These are phyloP conservation scores for Amborella trichopoda DNA, from an alignment of 164 flowering plant species.

Conservation along the genomic window DNA sequence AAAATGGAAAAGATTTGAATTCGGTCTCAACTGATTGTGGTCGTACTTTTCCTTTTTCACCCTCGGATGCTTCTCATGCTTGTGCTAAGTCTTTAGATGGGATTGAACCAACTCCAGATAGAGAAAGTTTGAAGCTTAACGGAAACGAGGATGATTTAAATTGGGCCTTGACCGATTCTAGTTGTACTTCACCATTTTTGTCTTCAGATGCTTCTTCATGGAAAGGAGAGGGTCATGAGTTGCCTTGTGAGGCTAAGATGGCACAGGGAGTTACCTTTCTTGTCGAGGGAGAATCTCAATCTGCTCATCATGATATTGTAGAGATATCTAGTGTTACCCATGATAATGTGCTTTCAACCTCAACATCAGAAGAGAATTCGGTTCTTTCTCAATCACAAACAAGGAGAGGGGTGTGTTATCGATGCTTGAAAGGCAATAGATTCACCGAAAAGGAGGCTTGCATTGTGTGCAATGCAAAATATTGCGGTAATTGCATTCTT, in stretches of 20 bases:
- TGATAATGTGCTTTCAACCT: not conserved
- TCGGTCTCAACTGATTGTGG: no score
- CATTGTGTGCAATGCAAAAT: slow-evolving; percentile 90
- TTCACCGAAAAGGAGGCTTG: slow-evolving; percentile 93
- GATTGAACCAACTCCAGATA: no score
- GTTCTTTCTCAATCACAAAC: no score
- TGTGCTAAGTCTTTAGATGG: no score
- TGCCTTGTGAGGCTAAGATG: no score
- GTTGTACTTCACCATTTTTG: slow-evolving; percentile 14
- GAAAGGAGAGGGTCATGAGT: slow-evolving; percentile 27
- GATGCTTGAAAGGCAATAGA: slow-evolving; percentile 74
- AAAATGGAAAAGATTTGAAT: no score
- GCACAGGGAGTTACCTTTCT: not conserved
- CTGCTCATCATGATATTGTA: not conserved
- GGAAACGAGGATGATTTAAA: no score
- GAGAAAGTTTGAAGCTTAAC: no score
- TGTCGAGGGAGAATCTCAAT: not conserved
- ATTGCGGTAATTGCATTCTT: slow-evolving; percentile 82
- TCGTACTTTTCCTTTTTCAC: no score
- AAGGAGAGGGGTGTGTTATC: slow-evolving; percentile 66
- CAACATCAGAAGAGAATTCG: not conserved
- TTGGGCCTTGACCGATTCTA: slow-evolving; percentile 1
- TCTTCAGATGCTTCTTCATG: slow-evolving; percentile 33
- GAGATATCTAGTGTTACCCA: not conserved
- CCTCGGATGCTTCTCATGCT: no score